phyloP scores from a whole-genome alignment of 768 basidiomycete species.

The Auriscalpium orientale region DNA sequence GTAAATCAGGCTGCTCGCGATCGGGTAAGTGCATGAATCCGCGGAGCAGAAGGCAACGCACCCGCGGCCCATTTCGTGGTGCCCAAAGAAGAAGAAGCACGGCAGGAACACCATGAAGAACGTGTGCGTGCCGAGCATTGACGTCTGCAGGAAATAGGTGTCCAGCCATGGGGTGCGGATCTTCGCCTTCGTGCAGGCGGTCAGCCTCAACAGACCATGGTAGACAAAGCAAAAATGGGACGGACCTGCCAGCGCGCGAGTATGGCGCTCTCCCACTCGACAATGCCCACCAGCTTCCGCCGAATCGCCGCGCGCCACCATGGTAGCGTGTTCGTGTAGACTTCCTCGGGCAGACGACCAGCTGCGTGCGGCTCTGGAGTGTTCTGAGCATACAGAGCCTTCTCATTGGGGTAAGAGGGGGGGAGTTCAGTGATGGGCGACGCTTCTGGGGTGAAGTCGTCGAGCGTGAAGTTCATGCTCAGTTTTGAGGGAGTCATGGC shows the following conservation, averaged over 20 bases:
- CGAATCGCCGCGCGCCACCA: conserved; percentile 62
- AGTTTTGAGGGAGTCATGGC: not conserved
- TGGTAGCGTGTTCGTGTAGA: conserved; percentile 57
- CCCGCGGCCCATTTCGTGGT: conserved; percentile 64
- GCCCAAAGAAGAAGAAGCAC: conserved; percentile 83
- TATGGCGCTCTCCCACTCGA: conserved; percentile 51
- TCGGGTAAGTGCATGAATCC: not conserved
- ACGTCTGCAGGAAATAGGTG: conserved; percentile 77
- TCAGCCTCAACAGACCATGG: conserved; percentile 8
- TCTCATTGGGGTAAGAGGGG: not conserved
- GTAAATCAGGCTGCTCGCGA: conserved; percentile 46
- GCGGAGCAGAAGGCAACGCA: conserved; percentile 28
- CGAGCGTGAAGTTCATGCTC: not conserved
- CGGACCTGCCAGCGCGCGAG: conserved; percentile 64
- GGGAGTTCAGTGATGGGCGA: not conserved
- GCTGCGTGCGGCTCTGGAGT: conserved; percentile 10
- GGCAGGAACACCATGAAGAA: conserved; percentile 93
- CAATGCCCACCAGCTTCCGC: conserved; percentile 39
- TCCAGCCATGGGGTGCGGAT: conserved; percentile 66
- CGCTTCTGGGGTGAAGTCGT: not conserved
- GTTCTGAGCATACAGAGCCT: not conserved
- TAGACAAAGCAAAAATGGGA: not conserved
- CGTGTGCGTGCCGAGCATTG: conserved; percentile 75
- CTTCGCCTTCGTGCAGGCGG: conserved; percentile 27
- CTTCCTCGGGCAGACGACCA: conserved; percentile 33